Evolutionary conservation across 768 basidiomycete genomes (phyloP), one percentile per base, ranked within the genome.

Genomic region (Ramaria sp.): DNA sequence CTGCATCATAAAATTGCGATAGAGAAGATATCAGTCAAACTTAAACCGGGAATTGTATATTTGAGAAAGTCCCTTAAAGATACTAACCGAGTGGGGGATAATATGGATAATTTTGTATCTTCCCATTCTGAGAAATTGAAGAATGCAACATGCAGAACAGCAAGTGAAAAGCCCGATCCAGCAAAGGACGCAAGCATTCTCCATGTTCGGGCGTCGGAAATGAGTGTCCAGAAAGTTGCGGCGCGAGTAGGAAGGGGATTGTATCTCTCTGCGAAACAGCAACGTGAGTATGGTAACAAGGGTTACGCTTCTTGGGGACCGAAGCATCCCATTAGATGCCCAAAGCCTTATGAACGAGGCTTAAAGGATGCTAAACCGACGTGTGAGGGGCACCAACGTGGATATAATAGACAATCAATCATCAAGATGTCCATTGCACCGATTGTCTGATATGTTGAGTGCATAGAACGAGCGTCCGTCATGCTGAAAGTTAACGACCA

Each of bases 221-320:
- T 55, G 1, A 80, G 75, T 18, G 60, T 62, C 48, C 68, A 69
- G 41, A 85, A 53, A 3, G 73, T 71, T 57, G 68, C 69, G 7
- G 74, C 71, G 1, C 83, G 80, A 0, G 82, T 84, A 1, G 75
- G 66, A 0, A 78, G 71, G 1, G 71, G 60, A 0, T 76, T 73
- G 1, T 76, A 71, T n/a, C 63, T 66, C 22, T 73, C 83, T 78
- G 55, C 43, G 28, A 1, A 55, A 24, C n/a, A 47, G 20, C 47
- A 15, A 48, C 27, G 20, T 24, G 47, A 58, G 41, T 38, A 32
- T 25, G 4, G 18, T 55, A 15, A 54, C 50, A 13, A 48, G 13
- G 43, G 18, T 39, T 38, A 50, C 22, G 51, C 39, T 12, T 16
- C 27, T 10, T 48, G 22, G 32, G 24, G 3, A n/a, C 24, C 18